Conservation (phyloP, 495 filamentous ascomycete genomes). For the Alectoria sarmentosa region DNA sequence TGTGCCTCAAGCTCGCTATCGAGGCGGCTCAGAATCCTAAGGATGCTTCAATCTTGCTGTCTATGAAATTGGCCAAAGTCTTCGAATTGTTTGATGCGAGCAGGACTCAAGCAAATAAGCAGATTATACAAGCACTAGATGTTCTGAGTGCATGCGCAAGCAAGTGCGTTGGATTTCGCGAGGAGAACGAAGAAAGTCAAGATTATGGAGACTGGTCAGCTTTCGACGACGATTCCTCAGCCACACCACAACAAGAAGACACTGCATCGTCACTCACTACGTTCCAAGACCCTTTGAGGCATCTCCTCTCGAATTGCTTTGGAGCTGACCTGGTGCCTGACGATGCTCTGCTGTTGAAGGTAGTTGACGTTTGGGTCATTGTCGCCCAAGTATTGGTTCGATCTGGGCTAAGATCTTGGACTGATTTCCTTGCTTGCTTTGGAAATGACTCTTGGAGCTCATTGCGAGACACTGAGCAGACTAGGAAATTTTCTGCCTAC, state of each 20-base stretch:
- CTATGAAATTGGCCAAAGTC: slow-evolving; percentile 29
- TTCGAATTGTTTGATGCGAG: slow-evolving; percentile 38
- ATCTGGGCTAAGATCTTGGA: slow-evolving; percentile 44
- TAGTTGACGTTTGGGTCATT: slow-evolving; percentile 52
- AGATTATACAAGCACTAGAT: slow-evolving; percentile 38
- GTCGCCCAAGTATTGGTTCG: slow-evolving; percentile 47
- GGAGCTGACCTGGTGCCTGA: slow-evolving; percentile 54
- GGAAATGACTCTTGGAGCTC: slow-evolving; percentile 53
- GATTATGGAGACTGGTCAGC: slow-evolving; percentile 65
- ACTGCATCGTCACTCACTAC: slow-evolving; percentile 36
- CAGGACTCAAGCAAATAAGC: slow-evolving; percentile 30
- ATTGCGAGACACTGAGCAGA: slow-evolving; percentile 57
- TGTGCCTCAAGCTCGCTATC: slow-evolving; percentile 45
- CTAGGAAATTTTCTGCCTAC: slow-evolving; percentile 53
- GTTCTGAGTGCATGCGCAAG: slow-evolving; percentile 33
- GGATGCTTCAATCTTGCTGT: slow-evolving; percentile 34
- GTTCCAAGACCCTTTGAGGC: slow-evolving; percentile 46
- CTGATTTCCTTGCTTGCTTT: slow-evolving; percentile 50
- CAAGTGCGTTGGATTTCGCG: slow-evolving; percentile 14
- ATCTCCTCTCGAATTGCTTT: slow-evolving; percentile 61
- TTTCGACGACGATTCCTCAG: slow-evolving; percentile 37
- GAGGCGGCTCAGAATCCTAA: slow-evolving; percentile 32
- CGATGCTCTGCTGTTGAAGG: slow-evolving; percentile 49
- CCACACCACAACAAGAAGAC: slow-evolving; percentile 24
- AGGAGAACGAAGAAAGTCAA: slow-evolving; percentile 59